Percentiles rank a stretch among this genome's conserved stretches.
These are phyloP conservation scores for Dendrocalamus latiflorus DNA, from an alignment of 202 grass and related monocot species.

Conservation along the genomic window DNA sequence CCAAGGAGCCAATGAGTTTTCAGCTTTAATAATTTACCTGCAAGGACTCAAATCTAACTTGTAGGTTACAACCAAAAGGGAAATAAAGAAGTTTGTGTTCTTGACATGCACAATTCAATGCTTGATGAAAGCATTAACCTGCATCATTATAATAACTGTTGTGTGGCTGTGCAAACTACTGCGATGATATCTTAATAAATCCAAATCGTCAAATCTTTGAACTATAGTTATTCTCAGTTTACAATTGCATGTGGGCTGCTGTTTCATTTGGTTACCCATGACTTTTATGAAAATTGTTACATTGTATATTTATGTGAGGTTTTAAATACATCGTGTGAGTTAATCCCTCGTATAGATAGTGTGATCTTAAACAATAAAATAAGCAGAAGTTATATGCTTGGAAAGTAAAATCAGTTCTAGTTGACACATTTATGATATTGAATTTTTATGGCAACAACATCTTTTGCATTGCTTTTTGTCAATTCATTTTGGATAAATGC, in stretches of 20 bases:
- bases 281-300: slow-evolving; percentile 2
- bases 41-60: slow-evolving; percentile 35
- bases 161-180: slow-evolving; percentile 25
- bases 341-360: neutral
- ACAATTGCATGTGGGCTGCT: slow-evolving; percentile 31
- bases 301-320: neutral
- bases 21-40: slow-evolving; percentile 15
- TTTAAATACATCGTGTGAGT: neutral
- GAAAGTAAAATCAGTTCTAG: neutral
- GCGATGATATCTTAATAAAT: slow-evolving; percentile 6
- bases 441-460: neutral
- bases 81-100: slow-evolving; percentile 4
- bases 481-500: neutral
- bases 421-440: neutral
- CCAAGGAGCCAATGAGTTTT: neutral
- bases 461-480: neutral
- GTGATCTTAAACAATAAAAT: neutral
- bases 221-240: slow-evolving; percentile 17
- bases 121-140: slow-evolving; percentile 58
- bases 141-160: slow-evolving; percentile 32
- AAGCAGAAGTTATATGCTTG: neutral
- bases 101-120: slow-evolving; percentile 36
- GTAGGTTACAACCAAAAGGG: slow-evolving; percentile 3
- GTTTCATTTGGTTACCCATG: slow-evolving; percentile 17
- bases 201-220: slow-evolving; percentile 7